Base-by-base conservation (phyloP, 805 yeast genomes). In the Candida peoriensis region DNA sequence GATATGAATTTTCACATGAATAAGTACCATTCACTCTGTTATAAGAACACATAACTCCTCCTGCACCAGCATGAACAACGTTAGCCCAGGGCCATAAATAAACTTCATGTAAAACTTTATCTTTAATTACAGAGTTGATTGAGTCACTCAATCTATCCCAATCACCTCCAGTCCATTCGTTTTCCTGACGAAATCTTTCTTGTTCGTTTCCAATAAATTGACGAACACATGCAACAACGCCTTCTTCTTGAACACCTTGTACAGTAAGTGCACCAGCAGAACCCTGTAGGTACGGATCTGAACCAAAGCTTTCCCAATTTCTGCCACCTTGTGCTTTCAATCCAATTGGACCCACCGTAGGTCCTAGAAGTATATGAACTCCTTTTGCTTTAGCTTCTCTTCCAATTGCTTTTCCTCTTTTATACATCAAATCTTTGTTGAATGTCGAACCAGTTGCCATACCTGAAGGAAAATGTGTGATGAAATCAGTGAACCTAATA, bases 41-140 rank as follows among this genome's bases (percentile, higher is more conserved):
- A 49, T 73, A 76, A 1, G 80, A 61, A 44, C 83, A 76, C 75
- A 78, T 73, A n/a, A 77, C 62, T 17, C 76, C 64, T 4, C 78
- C 81, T 19, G 61, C 78, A 21, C 81, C 81, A 7, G 81, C 77
- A 36, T 66, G 65, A 17, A 78, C 63, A 23, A 73, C 72, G 45
- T 77, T 80, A 6, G 80, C 81, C 59, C 74, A 78, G 9, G 84
- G 84, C 83, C 83, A 76, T 30, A 75, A 52, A 50, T 70, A 77
- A 2, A 75, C 50, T 46, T 78, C 84, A 48, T 74, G 82, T 70
- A 78, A 66, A 2, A 77, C 70, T 20, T 77, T 59, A 48, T 76
- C 82, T 37, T 76, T 81, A 29, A 76, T 72, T 39, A 74, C 72
- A 8, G 78, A 60, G 40, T 75, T 68, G 17, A 74, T 60, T 5